Percentiles rank a stretch among this genome's conserved stretches.
phyloP scores from a whole-genome alignment of 257 asterid species.

The Cruciata laevipes region DNA sequence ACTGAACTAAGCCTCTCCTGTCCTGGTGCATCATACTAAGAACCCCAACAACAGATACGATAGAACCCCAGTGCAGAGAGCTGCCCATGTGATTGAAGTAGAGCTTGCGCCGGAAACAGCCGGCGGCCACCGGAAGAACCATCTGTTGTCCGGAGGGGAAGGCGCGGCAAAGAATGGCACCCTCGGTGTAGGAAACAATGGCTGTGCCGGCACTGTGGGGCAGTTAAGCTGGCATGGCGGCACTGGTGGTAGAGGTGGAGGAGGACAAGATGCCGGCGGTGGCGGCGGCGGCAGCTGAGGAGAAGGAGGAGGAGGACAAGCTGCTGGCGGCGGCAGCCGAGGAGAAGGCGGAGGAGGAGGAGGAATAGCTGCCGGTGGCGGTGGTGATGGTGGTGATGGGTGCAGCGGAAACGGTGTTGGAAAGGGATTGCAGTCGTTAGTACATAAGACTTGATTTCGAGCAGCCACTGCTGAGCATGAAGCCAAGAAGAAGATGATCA shows the following conservation, averaged over 20 bases:
- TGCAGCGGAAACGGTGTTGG: constrained; percentile 17
- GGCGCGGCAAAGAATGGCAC: constrained; percentile 32
- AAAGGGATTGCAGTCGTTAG: neutral
- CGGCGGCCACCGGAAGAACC: constrained; percentile 31
- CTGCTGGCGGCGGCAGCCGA: constrained; percentile 8
- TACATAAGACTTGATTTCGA: constrained; percentile 6
- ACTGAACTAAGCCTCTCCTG: neutral
- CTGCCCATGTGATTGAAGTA: neutral
- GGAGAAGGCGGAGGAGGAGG: constrained; percentile 21
- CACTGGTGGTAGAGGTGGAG: constrained; percentile 4
- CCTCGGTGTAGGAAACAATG: neutral
- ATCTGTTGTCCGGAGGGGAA: constrained; percentile 46
- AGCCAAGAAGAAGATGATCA: constrained; percentile 9
- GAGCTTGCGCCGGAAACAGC: neutral
- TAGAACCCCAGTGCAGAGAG: neutral
- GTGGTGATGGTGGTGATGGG: constrained; percentile 25
- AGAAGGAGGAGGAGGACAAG: constrained; percentile 14
- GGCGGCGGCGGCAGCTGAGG: constrained; percentile 20
- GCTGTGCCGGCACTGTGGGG: constrained; percentile 8
- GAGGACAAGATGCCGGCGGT: constrained; percentile 14
- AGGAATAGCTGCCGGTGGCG: constrained; percentile 23
- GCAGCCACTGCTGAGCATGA: constrained; percentile 5
- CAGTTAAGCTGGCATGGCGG: constrained; percentile 9
- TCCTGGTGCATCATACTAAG: too few relatives aligned
- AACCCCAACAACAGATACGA: neutral